Percentiles rank a stretch among this genome's conserved stretches.
Evolutionary conservation across 176 grass and related monocot genomes (phyloP).

Genomic region (Sorghum bicolor): DNA sequence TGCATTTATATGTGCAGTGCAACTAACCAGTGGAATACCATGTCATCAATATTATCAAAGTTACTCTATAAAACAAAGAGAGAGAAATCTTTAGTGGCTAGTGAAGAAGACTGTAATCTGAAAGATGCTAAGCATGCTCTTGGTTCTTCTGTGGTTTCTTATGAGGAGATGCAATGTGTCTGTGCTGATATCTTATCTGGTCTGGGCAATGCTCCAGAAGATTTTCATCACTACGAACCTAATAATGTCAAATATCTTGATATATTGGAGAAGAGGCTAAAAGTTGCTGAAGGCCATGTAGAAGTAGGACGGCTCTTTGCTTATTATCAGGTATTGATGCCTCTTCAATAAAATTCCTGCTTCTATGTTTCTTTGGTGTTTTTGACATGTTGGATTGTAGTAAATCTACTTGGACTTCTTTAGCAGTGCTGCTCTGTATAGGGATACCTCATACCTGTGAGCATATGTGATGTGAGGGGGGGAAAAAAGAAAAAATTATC

Average conservation of each 20-base stretch:
- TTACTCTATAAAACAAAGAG: constrained; percentile 54
- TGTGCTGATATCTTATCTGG: constrained; percentile 41
- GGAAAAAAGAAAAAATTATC: not conserved
- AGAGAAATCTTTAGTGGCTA: constrained; percentile 49
- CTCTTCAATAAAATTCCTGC: constrained; percentile 10
- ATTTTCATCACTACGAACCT: constrained; percentile 23
- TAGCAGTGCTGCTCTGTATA: not conserved
- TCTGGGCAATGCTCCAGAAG: constrained; percentile 26
- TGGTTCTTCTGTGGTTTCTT: constrained; percentile 42
- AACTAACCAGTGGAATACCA: constrained; percentile 88
- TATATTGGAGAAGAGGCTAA: constrained; percentile 66
- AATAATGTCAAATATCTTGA: constrained; percentile 40
- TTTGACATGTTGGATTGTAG: not conserved
- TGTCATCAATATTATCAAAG: constrained; percentile 87
- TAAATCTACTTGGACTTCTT: constrained; percentile 14
- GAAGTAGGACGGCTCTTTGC: constrained; percentile 90
- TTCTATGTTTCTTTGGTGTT: constrained; percentile 7
- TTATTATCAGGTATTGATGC: constrained; percentile 83
- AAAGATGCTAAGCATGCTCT: constrained; percentile 51
- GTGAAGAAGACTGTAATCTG: constrained; percentile 38
- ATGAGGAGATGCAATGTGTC: constrained; percentile 37
- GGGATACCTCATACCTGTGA: not conserved
- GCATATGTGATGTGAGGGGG: not conserved
- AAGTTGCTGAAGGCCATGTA: constrained; percentile 90
- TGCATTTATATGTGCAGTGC: constrained; percentile 80